A percentile compares a stretch with the other conserved stretches of the same genome.
Conservation (phyloP, 2,329 filamentous ascomycete genomes). For the Hypoxylon sp. region DNA sequence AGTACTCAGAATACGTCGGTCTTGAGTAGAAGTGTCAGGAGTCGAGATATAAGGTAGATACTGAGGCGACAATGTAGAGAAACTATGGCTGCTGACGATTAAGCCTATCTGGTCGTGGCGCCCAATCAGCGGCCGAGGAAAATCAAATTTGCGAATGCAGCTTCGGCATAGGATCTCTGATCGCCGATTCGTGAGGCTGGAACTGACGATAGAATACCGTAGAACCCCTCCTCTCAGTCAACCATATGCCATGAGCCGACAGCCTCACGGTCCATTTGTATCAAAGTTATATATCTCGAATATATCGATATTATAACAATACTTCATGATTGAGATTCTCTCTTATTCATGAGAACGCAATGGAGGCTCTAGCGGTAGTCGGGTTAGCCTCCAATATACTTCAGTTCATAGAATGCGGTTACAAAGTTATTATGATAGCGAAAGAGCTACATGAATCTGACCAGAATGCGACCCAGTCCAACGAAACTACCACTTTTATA, state of each 20-base stretch:
- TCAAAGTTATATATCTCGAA: background rate
- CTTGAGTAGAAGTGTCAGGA: background rate
- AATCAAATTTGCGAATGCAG: background rate
- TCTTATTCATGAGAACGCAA: background rate
- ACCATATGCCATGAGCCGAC: background rate
- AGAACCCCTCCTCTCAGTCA: background rate
- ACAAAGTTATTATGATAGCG: constrained; percentile 18
- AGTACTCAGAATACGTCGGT: background rate
- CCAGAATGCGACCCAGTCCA: constrained; percentile 15
- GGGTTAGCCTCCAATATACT: constrained; percentile 37
- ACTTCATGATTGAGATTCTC: background rate
- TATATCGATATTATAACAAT: background rate
- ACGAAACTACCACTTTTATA: constrained; percentile 19
- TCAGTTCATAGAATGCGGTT: constrained; percentile 38
- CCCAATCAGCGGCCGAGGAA: background rate
- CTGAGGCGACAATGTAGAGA: background rate
- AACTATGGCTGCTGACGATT: background rate
- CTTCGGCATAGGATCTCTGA: background rate
- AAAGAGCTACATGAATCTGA: constrained; percentile 28
- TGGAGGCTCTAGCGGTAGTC: constrained; percentile 36
- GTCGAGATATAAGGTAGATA: background rate
- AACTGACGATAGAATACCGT: background rate
- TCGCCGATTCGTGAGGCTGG: constrained; percentile 21
- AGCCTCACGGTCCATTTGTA: background rate
- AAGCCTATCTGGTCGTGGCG: background rate